Conservation (phyloP, 108 stramenopile genomes). For the Stephanodiscus triporus region DNA sequence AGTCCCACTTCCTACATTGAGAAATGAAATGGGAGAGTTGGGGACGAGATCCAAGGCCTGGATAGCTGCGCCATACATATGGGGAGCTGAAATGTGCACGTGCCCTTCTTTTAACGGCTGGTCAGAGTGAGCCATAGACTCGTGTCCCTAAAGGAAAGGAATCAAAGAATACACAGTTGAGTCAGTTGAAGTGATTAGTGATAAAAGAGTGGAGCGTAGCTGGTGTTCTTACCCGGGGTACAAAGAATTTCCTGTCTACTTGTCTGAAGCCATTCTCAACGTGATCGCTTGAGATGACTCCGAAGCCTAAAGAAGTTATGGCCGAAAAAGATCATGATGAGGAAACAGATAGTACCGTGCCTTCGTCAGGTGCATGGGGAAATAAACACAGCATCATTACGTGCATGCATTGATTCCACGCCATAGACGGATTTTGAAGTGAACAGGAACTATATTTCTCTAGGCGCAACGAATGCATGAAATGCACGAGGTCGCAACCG, state of each 20-base stretch:
- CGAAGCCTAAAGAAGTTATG: conserved; percentile 50
- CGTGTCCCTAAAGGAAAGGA: conserved; percentile 34
- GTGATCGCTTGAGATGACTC: conserved; percentile 67
- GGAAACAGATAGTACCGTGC: neutral
- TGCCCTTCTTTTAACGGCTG: conserved; percentile 81
- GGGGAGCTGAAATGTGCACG: conserved; percentile 92
- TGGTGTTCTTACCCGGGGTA: conserved; percentile 66
- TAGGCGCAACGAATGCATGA: too few species aligned
- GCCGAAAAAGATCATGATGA: neutral
- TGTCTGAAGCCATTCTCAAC: conserved; percentile 77
- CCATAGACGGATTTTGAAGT: neutral
- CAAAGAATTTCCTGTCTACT: conserved; percentile 85
- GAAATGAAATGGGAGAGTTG: conserved; percentile 60
- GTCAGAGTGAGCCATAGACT: conserved; percentile 71
- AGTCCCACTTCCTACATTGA: conserved; percentile 89
- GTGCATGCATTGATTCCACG: neutral
- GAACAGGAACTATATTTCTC: too few species aligned
- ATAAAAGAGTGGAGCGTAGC: neutral
- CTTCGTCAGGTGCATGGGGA: neutral
- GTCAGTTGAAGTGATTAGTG: neutral
- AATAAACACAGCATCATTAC: neutral
- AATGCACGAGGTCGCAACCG: too few species aligned
- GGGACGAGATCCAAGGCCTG: conserved; percentile 84
- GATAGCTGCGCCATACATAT: conserved; percentile 86
- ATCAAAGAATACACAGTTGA: neutral